phyloP scores from a whole-genome alignment of 805 yeast species.

The Candida ortonii region DNA sequence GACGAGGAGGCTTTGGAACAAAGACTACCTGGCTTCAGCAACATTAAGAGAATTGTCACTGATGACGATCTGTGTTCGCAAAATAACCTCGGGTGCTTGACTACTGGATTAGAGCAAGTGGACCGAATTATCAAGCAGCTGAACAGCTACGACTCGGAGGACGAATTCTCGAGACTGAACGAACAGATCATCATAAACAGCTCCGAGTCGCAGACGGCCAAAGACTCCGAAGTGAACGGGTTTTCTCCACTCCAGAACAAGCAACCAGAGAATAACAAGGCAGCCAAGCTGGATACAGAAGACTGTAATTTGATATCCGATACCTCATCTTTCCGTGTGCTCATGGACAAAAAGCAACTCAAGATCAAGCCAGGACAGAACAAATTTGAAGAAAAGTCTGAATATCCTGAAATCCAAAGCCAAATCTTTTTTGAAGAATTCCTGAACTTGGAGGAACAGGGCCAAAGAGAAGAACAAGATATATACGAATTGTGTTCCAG shows the following conservation, averaged over 20 bases:
- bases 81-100: conserved; percentile 15
- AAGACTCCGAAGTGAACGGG: conserved; percentile 4
- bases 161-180: conserved; percentile 15
- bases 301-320: conserved; percentile 26
- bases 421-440: conserved; percentile 21
- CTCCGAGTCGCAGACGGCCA: conserved; percentile 3
- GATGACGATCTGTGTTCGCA: conserved; percentile 2
- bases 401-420: conserved; percentile 1
- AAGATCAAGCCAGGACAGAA: neutral
- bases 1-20: conserved; percentile 23
- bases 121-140: conserved; percentile 29
- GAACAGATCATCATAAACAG: conserved; percentile 16
- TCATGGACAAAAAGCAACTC: conserved; percentile 13
- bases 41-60: conserved; percentile 12
- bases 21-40: conserved; percentile 11
- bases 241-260: conserved; percentile 9
- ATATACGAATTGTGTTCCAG: too few relatives aligned
- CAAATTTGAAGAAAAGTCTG: conserved; percentile 1
- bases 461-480: conserved; percentile 2
- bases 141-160: conserved; percentile 16
- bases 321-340: conserved; percentile 24
- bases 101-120: conserved; percentile 31
- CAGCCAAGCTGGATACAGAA: conserved; percentile 4
- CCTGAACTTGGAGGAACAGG: conserved; percentile 21
- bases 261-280: conserved; percentile 3